These are phyloP conservation scores for Acer campestre DNA, from an alignment of 345 rosid species.

Conservation along the genomic window DNA sequence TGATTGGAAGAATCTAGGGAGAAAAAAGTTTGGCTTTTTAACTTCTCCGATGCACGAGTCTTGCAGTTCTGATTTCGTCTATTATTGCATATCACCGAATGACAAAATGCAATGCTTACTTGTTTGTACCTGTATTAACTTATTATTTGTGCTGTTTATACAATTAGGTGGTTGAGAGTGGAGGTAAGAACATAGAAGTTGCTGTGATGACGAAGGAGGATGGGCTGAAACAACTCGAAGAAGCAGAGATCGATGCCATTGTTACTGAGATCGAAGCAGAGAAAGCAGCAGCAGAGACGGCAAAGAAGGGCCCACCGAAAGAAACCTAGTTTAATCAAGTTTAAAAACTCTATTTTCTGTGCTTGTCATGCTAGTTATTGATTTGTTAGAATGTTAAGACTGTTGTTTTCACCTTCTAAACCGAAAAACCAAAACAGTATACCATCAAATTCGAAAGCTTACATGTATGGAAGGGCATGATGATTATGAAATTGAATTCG, in stretches of 20 bases:
- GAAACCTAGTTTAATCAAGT: slow-evolving; percentile 32
- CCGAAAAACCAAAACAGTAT: background rate
- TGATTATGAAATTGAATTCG: background rate
- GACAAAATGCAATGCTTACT: background rate
- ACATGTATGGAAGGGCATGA: background rate
- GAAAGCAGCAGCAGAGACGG: slow-evolving; percentile 96
- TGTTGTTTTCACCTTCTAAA: background rate
- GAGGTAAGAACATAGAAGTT: slow-evolving; percentile 95
- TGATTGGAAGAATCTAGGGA: background rate
- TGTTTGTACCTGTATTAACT: background rate
- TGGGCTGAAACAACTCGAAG: slow-evolving; percentile 82
- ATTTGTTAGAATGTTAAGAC: background rate
- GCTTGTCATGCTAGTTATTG: background rate
- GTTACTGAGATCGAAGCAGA: slow-evolving; percentile 94
- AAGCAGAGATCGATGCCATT: slow-evolving; percentile 83
- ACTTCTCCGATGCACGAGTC: background rate
- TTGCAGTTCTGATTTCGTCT: background rate
- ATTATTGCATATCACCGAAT: background rate
- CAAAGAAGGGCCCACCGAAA: slow-evolving; percentile 81
- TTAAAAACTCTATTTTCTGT: background rate
- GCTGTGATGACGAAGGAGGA: slow-evolving; percentile 87
- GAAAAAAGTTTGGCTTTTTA: background rate
- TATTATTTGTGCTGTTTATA: background rate
- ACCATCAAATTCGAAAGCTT: background rate
- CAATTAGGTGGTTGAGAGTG: slow-evolving; percentile 86